phyloP scores from a whole-genome alignment of 2,329 filamentous ascomycete species.

The Microdochium bolleyi region DNA sequence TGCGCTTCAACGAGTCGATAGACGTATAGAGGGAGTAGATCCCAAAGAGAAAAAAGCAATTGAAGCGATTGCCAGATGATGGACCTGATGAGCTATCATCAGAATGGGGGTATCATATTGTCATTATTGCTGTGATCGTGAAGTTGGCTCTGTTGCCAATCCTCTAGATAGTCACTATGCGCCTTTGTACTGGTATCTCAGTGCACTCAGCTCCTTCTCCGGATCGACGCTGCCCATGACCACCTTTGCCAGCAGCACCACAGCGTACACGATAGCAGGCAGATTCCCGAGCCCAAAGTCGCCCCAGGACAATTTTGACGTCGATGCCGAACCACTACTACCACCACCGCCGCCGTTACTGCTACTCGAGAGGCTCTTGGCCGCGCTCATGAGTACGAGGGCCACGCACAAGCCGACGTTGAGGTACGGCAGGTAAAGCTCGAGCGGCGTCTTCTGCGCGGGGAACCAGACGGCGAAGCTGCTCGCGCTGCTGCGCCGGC shows the following conservation, averaged over 20 bases:
- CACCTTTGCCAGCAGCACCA: slow-evolving; percentile 54
- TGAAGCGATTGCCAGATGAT: too few species aligned
- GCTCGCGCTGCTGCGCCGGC: slow-evolving; percentile 11
- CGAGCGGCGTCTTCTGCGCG: slow-evolving; percentile 36
- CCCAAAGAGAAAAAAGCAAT: not conserved
- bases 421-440: slow-evolving; percentile 49
- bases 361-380: slow-evolving; percentile 23
- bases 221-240: slow-evolving; percentile 64
- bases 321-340: not conserved
- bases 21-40: slow-evolving; percentile 42
- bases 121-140: not conserved
- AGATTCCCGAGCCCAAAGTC: slow-evolving; percentile 38
- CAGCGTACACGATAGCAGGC: slow-evolving; percentile 49
- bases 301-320: slow-evolving; percentile 11
- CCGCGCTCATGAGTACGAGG: slow-evolving; percentile 36
- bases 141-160: not conserved
- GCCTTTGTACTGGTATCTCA: slow-evolving; percentile 62
- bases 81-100: slow-evolving; percentile 5
- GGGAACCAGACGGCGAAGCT: slow-evolving; percentile 7
- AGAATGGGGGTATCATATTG: not conserved
- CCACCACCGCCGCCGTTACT: slow-evolving; percentile 13
- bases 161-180: slow-evolving; percentile 31
- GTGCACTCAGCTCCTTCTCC: slow-evolving; percentile 49
- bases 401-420: slow-evolving; percentile 50
- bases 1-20: slow-evolving; percentile 91